phyloP scores from a whole-genome alignment of 139 green algal genomes.

The Micractinium conductrix region DNA sequence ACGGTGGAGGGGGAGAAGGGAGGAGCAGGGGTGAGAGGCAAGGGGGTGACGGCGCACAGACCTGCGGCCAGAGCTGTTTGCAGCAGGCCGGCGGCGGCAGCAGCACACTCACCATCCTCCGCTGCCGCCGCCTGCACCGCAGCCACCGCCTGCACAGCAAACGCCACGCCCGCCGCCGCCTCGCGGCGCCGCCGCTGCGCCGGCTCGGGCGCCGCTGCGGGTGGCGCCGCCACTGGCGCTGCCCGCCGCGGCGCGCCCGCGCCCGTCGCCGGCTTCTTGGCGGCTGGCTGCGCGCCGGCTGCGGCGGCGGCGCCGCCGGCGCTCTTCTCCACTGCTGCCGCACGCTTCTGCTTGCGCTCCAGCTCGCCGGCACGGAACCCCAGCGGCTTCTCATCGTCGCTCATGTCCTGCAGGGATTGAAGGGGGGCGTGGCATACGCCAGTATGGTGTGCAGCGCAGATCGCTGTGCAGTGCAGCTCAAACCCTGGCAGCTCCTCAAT shows the following conservation, averaged over 20 bases:
- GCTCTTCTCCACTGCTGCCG: neutral
- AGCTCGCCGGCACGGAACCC: neutral
- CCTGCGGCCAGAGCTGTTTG: neutral
- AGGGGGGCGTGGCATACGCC: neutral
- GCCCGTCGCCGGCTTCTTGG: neutral
- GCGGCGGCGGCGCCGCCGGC: neutral
- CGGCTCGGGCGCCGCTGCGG: neutral
- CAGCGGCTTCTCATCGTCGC: slow-evolving; percentile 40
- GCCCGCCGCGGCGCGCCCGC: neutral
- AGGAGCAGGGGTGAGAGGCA: neutral
- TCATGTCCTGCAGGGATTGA: slow-evolving; percentile 38
- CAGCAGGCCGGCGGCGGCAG: neutral
- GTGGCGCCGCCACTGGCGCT: neutral
- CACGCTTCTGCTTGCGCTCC: slow-evolving; percentile 14
- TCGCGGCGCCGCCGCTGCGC: neutral
- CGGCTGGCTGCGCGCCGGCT: neutral
- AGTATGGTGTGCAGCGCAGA: too few species aligned
- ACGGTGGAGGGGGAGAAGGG: neutral
- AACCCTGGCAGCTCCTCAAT: too few species aligned
- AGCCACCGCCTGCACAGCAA: neutral
- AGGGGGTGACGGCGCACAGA: neutral
- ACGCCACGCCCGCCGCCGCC: neutral
- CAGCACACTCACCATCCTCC: neutral
- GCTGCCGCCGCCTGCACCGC: neutral
- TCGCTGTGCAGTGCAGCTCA: too few species aligned